Base-by-base conservation (phyloP, 352 stramenopile genomes). In the Pythium monospermum region DNA sequence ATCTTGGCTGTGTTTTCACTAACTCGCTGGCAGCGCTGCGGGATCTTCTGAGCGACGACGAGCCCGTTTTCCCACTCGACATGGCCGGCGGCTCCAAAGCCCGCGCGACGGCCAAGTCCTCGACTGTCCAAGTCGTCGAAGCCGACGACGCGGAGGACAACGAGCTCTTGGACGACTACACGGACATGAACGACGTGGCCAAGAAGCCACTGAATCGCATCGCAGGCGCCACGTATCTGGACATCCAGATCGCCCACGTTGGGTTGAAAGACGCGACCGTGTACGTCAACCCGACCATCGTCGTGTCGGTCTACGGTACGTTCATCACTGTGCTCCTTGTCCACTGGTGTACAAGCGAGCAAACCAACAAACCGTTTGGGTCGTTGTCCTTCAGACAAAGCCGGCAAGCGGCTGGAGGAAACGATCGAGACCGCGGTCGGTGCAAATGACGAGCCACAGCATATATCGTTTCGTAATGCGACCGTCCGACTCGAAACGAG, bases 261-360 rank as follows among this genome's bases (percentile, higher is more conserved):
- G 77, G 77, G 0, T 60, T 89, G 46, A 89, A 89, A 38, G 73
- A 89, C 59, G 77, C 71, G n/a, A 52, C 44, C 6, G 46, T 45
- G 15, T 87, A 89, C 47, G 66, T 77, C 27, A 85, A 85, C 22
- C 77, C 77, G 28, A 85, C 72, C 2, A 59, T 89, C 40, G 59
- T 79, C 12, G 69, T 89, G 40, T 85, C 77, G 4, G 66, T 87
- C 46, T 73, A 78, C 49, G 66, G 70, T 81, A 40, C 51, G 59
- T 63, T 8, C 43, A 12, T 39, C n/a, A 6, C 6, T 47, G 40
- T 18, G 23, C 19, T 33, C 2, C 28, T 2, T 46, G 28, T 11
- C 32, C 25, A 10, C 28, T 52, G 10, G 7, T 40, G 15, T 44
- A 5, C 23, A 21, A 42, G 6, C 23, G 0, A 23, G 18, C 13